Evolutionary conservation across 148 eudicot species (phyloP), one percentile per base, ranked within the genome.

Genomic region (Heliamphora exappendiculata): DNA sequence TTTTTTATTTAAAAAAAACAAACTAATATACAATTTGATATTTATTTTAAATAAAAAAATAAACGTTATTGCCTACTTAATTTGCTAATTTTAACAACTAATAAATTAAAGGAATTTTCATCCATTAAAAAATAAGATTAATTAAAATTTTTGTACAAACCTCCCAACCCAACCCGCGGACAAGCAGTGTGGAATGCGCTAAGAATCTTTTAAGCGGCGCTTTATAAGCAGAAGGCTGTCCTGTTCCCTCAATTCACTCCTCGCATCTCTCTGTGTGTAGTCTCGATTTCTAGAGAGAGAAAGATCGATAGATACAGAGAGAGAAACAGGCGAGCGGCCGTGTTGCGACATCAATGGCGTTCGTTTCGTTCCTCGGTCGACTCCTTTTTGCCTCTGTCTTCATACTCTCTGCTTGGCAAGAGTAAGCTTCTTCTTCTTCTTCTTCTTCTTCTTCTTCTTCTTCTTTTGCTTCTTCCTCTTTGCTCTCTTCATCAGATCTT

Each of bases 331-430:
- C 75, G 10, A 34, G 66, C 66, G 66, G 20, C 42, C 34, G 24
- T 33, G 26, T 11, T 31, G 1, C 14, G 16, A 47, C 57, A 17
- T 34, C 62, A 71, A 71, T 71, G 75, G 75, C 88, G 51, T 87
- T 91, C 76, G 14, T 86, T 0, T 88, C 96, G 11, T 91, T 93
- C 74, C 80, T 87, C 36, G 98, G 98, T 9, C 81, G 98, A 82
- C 77, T 89, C 19, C 84, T 93, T 45, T 93, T 93, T 73, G 96
- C 84, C 55, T 89, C 96, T 39, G 87, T 89, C 59, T 93, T 93
- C 88, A 50, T 88, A 36, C 89, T 91, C 70, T 87, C 98, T 57
- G 96, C 93, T 54, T 93, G 87, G 81, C 98, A 91, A 85, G 94
- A 89, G 98, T 93, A 84, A 82, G 84, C 54, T 2, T 59, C 33